Evolutionary conservation across 768 basidiomycete genomes (phyloP).

Genomic region (Suillus sp.): DNA sequence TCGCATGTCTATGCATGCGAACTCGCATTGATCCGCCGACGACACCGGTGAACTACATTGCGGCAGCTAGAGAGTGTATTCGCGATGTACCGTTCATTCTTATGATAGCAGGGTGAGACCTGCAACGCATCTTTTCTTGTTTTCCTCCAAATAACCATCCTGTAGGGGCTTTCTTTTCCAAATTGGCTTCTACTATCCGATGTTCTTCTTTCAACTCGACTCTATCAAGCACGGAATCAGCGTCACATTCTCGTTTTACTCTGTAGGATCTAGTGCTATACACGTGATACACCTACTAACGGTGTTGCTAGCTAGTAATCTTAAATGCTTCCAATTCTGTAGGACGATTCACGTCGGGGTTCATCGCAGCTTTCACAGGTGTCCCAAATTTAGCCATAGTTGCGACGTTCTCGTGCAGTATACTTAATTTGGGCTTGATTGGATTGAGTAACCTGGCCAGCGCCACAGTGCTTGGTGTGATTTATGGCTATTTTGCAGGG

Average conservation of each 20-base stretch:
- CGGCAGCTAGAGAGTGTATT: slow-evolving; percentile 18
- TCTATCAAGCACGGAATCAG: slow-evolving; percentile 49
- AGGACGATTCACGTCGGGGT: slow-evolving; percentile 51
- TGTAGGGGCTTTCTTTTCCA: slow-evolving; percentile 30
- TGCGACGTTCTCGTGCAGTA: slow-evolving; percentile 32
- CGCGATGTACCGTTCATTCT: slow-evolving; percentile 23
- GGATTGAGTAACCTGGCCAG: slow-evolving; percentile 37
- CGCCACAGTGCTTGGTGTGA: slow-evolving; percentile 40
- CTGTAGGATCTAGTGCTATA: slow-evolving; percentile 35
- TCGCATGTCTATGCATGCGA: slow-evolving; percentile 35
- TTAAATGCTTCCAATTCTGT: slow-evolving; percentile 52
- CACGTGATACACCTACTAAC: background rate
- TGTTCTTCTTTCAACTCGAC: slow-evolving; percentile 60
- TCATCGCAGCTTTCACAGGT: slow-evolving; percentile 45
- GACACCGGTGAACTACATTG: slow-evolving; percentile 18
- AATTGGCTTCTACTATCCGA: slow-evolving; percentile 48
- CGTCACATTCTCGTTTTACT: slow-evolving; percentile 56
- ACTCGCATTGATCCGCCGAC: slow-evolving; percentile 42
- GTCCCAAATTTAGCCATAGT: slow-evolving; percentile 45
- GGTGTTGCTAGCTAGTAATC: slow-evolving; percentile 45
- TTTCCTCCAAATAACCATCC: background rate
- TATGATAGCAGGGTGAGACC: slow-evolving; percentile 24
- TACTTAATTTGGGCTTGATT: slow-evolving; percentile 47
- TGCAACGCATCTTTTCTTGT: background rate
- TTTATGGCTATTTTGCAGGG: slow-evolving; percentile 53